Evolutionary conservation across 805 yeast species (phyloP), one percentile per base, ranked within the genome.

Genomic region (Pichia eremophila): DNA sequence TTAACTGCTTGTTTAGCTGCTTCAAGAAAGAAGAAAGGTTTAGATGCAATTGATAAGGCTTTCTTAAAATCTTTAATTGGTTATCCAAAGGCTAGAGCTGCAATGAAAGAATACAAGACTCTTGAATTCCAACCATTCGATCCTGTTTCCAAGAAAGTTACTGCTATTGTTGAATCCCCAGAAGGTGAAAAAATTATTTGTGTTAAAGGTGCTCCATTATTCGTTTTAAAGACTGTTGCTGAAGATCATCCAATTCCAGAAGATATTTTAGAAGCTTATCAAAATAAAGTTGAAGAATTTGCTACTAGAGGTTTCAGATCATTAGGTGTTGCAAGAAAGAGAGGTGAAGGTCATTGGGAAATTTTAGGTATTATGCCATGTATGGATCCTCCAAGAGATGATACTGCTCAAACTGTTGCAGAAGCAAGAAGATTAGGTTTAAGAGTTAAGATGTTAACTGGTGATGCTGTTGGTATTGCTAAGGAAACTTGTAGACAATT

Each of bases 401-500:
- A 89, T 73, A 89, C 96, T 76, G 95, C 95, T 64, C 81, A 81
- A 66, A 89, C 96, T 68, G 93, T 89, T 68, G 70, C 76, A 71
- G 96, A 89, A 75, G 96, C 96, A 62, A 82, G 85, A 75, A 65
- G 74, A 59, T 80, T 89, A 66, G 96, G 96, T 81, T 79, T 89
- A 67, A 83, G 93, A 74, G 93, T 89, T 62, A 89, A 89, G 84
- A 89, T 89, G 96, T 82, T 89, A 71, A 89, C 96, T 74, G 96
- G 96, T 82, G 96, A 89, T 76, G 96, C 96, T 71, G 96, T 89
- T 66, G 96, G 96, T 80, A 89, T 89, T 74, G 96, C 96, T 65
- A 85, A 88, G 81, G 96, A 89, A 78, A 89, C 96, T 69, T 87
- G 95, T 75, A 85, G 96, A 74, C 96, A 89, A 79, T 81, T 89